phyloP scores from a whole-genome alignment of 495 filamentous ascomycete genomes.

The Xylaria bambusicola region DNA sequence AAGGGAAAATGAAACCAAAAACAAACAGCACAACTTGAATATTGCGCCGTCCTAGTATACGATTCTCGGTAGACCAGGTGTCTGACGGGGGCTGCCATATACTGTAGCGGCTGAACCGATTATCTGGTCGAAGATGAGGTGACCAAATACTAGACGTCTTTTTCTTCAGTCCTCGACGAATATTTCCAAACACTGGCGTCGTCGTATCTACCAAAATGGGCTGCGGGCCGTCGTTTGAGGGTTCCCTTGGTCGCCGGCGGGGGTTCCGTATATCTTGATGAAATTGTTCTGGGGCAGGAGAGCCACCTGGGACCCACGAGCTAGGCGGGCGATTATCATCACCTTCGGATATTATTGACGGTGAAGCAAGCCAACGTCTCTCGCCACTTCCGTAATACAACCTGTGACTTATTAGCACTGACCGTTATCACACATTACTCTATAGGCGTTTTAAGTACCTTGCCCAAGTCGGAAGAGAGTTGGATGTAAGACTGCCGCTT shows the following conservation, averaged over 20 bases:
- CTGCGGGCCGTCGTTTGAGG: constrained; percentile 24
- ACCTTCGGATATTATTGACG: constrained; percentile 44
- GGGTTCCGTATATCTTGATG: constrained; percentile 54
- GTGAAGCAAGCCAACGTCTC: constrained; percentile 44
- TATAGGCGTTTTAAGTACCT: constrained; percentile 36
- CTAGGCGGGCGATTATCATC: constrained; percentile 44
- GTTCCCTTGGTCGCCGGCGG: constrained; percentile 49
- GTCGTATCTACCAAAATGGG: constrained; percentile 37
- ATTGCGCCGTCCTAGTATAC: constrained; percentile 68
- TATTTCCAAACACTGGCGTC: constrained; percentile 24
- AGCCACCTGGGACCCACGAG: constrained; percentile 39
- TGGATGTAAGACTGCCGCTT: constrained; percentile 54
- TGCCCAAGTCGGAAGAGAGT: constrained; percentile 66
- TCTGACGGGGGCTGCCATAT: constrained; percentile 72
- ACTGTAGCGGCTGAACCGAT: constrained; percentile 54
- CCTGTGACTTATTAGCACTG: constrained; percentile 25
- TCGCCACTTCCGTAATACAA: constrained; percentile 60
- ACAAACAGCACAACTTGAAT: constrained; percentile 86
- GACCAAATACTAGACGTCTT: constrained; percentile 67
- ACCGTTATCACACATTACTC: neutral
- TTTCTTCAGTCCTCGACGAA: constrained; percentile 35
- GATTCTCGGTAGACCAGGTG: constrained; percentile 60
- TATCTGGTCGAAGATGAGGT: constrained; percentile 70
- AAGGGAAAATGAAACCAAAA: constrained; percentile 81
- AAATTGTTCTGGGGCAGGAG: constrained; percentile 50